phyloP scores from a whole-genome alignment of 1,139 yeast genomes.

The Hemisphaericaspora subhashii region DNA sequence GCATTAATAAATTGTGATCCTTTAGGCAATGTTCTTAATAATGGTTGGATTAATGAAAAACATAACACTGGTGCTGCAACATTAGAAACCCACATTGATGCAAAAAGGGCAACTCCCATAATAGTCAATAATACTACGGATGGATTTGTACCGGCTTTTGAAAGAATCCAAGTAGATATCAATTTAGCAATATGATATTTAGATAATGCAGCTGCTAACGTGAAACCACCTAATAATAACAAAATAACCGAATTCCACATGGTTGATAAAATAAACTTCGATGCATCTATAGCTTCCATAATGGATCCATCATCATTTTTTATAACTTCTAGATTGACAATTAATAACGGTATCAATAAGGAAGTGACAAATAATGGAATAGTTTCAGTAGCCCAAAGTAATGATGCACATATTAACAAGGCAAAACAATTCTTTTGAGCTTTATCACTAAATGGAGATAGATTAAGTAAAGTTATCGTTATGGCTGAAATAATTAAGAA shows the following conservation, averaged over 20 bases:
- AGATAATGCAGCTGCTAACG: conserved; percentile 71
- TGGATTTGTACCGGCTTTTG: conserved; percentile 68
- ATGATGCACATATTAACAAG: conserved; percentile 64
- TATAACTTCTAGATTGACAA: conserved; percentile 53
- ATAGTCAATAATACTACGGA: conserved; percentile 60
- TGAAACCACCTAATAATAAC: conserved; percentile 70
- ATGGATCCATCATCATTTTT: conserved; percentile 57
- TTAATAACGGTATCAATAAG: conserved; percentile 59
- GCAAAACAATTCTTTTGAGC: conserved; percentile 70
- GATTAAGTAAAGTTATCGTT: conserved; percentile 49
- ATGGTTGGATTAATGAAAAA: conserved; percentile 64
- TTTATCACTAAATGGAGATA: conserved; percentile 57
- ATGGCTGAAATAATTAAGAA: conserved; percentile 42
- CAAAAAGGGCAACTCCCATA: conserved; percentile 67
- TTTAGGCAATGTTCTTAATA: conserved; percentile 60
- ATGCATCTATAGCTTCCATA: conserved; percentile 54
- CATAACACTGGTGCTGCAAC: conserved; percentile 79
- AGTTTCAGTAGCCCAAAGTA: conserved; percentile 74
- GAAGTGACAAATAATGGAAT: conserved; percentile 71
- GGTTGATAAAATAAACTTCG: conserved; percentile 52
- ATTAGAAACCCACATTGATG: conserved; percentile 78
- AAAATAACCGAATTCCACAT: conserved; percentile 80
- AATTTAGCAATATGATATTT: conserved; percentile 70
- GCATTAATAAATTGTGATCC: conserved; percentile 64
- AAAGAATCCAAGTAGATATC: conserved; percentile 62